Base-by-base conservation (phyloP, 2,329 filamentous ascomycete species). In the Metarhizium humberi region DNA sequence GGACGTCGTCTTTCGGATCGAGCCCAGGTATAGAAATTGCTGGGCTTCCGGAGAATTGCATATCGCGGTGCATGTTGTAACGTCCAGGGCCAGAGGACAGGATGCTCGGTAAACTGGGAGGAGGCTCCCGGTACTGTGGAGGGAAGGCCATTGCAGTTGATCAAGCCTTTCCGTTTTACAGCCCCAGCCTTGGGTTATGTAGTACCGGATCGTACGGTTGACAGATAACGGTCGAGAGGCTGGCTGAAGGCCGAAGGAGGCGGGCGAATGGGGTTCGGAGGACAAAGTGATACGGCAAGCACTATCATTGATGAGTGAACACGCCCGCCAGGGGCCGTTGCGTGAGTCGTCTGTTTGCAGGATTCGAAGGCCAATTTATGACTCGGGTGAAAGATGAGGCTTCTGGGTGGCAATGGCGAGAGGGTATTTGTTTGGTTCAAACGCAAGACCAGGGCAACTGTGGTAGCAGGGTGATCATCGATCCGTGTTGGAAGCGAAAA, bases 1-100 rank as follows among this genome's bases (percentile, higher is more conserved):
- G 75, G 3, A 67, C 72, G 58, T 68, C 63, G 56, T 64, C 59
- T 56, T 63, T 64, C 48, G 61, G 59, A 14, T 64, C 59, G 47
- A 68, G 62, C 51, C 73, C 72, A 38, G 73, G 75, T 56, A 78
- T 78, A 51, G 71, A 66, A 64, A 77, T 70, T 46, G 74, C 71
- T 49, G 64, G 62, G 58, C 67, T 71, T 54, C 66, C 60, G 53
- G 67, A 60, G 57, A 66, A 72, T 42, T 65, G 59, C 50, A 65
- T 61, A 36, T 71, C 67, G 59, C 68, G 66, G 55, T 67, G 64
- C 36, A 56, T 60, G 58, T 64, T 62, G 55, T 64, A 69, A 53
- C 63, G 63, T 40, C 65, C 64, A 42, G 63, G 56, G 54, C 62
- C 60, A 16, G 69, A 63, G 47, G 69, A 64, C 62, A 68, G 67